Evolutionary conservation across 495 filamentous ascomycete genomes (phyloP).

Genomic region (Diplogelasinospora grovesii): DNA sequence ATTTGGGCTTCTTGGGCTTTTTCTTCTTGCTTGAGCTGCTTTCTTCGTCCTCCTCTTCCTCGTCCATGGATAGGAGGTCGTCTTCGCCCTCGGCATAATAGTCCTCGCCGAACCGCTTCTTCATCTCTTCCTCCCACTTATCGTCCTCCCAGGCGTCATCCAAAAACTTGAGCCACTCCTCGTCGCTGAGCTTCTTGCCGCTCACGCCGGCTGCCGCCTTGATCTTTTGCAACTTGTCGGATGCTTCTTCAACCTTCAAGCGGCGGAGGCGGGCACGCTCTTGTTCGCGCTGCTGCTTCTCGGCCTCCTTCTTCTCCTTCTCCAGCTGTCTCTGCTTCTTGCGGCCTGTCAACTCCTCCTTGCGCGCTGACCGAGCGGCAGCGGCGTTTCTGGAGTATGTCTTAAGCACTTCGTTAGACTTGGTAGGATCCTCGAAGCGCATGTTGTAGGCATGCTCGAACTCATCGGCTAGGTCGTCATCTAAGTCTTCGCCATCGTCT

Average conservation of each 20-base stretch:
- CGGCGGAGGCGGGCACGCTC: conserved; percentile 79
- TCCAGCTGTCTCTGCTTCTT: conserved; percentile 73
- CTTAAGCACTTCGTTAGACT: conserved; percentile 72
- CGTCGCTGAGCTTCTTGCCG: conserved; percentile 59
- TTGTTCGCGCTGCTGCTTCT: conserved; percentile 66
- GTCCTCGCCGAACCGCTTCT: conserved; percentile 72
- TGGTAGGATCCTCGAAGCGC: conserved; percentile 86
- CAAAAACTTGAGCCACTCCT: conserved; percentile 74
- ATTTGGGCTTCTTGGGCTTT: conserved; percentile 81
- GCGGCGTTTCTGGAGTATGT: conserved; percentile 83
- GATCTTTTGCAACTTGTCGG: conserved; percentile 74
- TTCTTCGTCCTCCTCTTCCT: conserved; percentile 14
- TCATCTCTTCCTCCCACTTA: conserved; percentile 84
- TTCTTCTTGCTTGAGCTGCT: conserved; percentile 36
- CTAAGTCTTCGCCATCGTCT: conserved; percentile 84
- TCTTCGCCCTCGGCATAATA: conserved; percentile 71
- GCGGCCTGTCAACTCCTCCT: conserved; percentile 69
- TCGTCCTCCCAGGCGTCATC: conserved; percentile 81
- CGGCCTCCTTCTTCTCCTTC: conserved; percentile 66
- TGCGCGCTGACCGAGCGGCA: conserved; percentile 70
- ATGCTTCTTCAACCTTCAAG: conserved; percentile 80
- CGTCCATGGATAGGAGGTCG: conserved; percentile 1
- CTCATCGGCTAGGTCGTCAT: conserved; percentile 71
- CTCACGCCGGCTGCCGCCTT: conserved; percentile 78
- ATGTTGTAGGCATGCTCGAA: conserved; percentile 95